Evolutionary conservation across 1,284 basidiomycete species (phyloP).

Genomic region (Tilletia caries): DNA sequence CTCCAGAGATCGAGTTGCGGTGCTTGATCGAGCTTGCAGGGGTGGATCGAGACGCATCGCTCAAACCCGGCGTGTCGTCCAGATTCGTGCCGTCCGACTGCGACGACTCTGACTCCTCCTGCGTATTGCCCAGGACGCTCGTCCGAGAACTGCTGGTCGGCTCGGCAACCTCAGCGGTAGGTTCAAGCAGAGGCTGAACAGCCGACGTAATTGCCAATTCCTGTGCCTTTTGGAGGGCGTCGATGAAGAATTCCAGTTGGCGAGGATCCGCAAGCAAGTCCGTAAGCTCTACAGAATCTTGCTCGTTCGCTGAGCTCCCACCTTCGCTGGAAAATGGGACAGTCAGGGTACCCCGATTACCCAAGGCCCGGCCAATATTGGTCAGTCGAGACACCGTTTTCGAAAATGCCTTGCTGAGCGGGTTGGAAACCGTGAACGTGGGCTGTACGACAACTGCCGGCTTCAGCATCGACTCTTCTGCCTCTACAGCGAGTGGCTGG

Average conservation of each 20-base stretch:
- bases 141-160: background rate
- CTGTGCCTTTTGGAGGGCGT: background rate
- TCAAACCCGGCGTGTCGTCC: slow-evolving; percentile 40
- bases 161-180: background rate
- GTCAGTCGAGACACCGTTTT: slow-evolving; percentile 76
- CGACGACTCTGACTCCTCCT: slow-evolving; percentile 3
- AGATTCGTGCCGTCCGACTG: slow-evolving; percentile 25
- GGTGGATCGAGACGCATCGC: slow-evolving; percentile 25
- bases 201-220: background rate
- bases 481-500: background rate
- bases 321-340: slow-evolving; percentile 17
- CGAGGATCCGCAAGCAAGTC: slow-evolving; percentile 4
- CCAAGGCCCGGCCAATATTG: slow-evolving; percentile 71
- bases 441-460: background rate
- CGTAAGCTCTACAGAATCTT: slow-evolving; percentile 12
- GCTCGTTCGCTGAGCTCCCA: background rate
- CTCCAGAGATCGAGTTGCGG: background rate
- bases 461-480: background rate
- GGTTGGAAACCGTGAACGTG: slow-evolving; percentile 50
- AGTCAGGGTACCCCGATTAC: slow-evolving; percentile 13
- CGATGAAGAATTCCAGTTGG: slow-evolving; percentile 8
- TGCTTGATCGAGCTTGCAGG: slow-evolving; percentile 8
- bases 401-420: slow-evolving; percentile 70
- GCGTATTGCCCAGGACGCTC: background rate
- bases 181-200: background rate